A percentile compares a stretch with the other conserved stretches of the same genome.
These are phyloP conservation scores for Teratosphaeria gauchensis DNA, from an alignment of 2,329 filamentous ascomycete species.

Conservation along the genomic window DNA sequence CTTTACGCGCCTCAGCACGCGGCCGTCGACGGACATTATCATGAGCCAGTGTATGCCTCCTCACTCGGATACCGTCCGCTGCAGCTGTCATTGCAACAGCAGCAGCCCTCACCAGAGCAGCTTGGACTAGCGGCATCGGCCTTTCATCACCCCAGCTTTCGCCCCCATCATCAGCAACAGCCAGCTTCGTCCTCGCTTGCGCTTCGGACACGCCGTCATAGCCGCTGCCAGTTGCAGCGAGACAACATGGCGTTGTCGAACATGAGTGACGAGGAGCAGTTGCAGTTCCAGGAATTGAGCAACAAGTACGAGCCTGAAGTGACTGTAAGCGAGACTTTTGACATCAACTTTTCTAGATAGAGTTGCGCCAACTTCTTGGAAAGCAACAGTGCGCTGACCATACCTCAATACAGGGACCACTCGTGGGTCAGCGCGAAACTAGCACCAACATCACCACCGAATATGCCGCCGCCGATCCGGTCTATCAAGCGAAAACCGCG, in stretches of 20 bases:
- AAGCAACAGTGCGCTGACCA: conserved; percentile 16
- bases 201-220: conserved; percentile 16
- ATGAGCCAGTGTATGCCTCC: conserved; percentile 24
- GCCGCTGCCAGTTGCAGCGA: conserved; percentile 10
- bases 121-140: conserved; percentile 12
- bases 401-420: conserved; percentile 55
- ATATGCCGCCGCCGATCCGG: conserved; percentile 78
- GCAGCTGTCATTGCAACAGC: conserved; percentile 31
- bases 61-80: conserved; percentile 29
- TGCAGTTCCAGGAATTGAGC: conserved; percentile 53
- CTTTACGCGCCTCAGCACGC: conserved; percentile 7
- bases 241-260: conserved; percentile 30
- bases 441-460: conserved; percentile 71
- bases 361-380: conserved; percentile 9
- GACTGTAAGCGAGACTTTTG: conserved; percentile 35
- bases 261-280: conserved; percentile 44
- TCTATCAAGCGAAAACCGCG: conserved; percentile 77
- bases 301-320: conserved; percentile 50
- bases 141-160: conserved; percentile 15
- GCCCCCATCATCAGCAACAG: conserved; percentile 8
- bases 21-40: conserved; percentile 14
- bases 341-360: conserved; percentile 2
- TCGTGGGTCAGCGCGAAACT: conserved; percentile 68
- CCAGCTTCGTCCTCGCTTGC: conserved; percentile 5
- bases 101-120: conserved; percentile 11